Conservation (phyloP, 352 stramenopile species). For the Phytophthora boehmeriae region DNA sequence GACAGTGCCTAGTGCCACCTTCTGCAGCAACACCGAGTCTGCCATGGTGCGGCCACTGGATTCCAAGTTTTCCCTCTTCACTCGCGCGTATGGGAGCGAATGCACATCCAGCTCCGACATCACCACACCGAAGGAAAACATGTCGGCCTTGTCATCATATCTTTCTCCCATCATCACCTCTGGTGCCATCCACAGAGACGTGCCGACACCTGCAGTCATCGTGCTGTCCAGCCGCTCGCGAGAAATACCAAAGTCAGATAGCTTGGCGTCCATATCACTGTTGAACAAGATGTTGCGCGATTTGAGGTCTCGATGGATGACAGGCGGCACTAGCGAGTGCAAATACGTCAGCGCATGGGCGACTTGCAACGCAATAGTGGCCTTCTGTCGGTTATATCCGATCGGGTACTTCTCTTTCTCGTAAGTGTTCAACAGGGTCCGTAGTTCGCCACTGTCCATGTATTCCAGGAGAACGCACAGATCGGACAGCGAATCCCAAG, state of each 20-base stretch:
- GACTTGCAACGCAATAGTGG: slow-evolving; percentile 46
- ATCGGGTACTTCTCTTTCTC: not conserved
- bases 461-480: not conserved
- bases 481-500: not conserved
- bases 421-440: slow-evolving; percentile 2
- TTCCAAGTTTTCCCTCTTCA: slow-evolving; percentile 44
- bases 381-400: slow-evolving; percentile 27
- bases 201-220: slow-evolving; percentile 58
- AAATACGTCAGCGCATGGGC: slow-evolving; percentile 53
- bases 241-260: slow-evolving; percentile 66
- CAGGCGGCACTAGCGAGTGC: slow-evolving; percentile 46
- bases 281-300: slow-evolving; percentile 6
- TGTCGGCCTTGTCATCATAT: slow-evolving; percentile 3
- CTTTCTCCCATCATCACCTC: slow-evolving; percentile 4
- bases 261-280: slow-evolving; percentile 50
- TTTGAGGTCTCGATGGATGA: slow-evolving; percentile 5
- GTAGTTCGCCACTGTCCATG: slow-evolving; percentile 1
- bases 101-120: slow-evolving; percentile 5
- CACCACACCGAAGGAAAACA: slow-evolving; percentile 2
- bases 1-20: slow-evolving; percentile 42
- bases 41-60: slow-evolving; percentile 29
- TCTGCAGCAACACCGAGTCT: slow-evolving; percentile 46
- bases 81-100: not conserved
- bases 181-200: slow-evolving; percentile 27
- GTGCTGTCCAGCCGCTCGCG: slow-evolving; percentile 48